Conservation (phyloP, 2,329 filamentous ascomycete species). For the Macrophomina phaseolina region DNA sequence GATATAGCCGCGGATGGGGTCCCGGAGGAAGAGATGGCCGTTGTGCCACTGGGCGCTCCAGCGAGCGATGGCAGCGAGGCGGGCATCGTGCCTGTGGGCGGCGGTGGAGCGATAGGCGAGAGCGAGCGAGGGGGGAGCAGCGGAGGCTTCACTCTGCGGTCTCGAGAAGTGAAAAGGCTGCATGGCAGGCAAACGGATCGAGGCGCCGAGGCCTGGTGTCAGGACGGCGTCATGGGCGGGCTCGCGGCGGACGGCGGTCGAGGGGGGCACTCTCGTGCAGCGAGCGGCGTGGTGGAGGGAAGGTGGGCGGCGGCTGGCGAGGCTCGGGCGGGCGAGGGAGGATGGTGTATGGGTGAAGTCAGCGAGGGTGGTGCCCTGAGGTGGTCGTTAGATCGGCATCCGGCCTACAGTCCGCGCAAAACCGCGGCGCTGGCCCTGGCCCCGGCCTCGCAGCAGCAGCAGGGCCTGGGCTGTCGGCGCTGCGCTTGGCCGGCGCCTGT, state of each 20-base stretch:
- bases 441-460: constrained; percentile 5
- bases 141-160: constrained; percentile 1
- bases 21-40: constrained; percentile 23
- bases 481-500: constrained; percentile 15
- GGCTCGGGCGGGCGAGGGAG: neutral
- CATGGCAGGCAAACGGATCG: constrained; percentile 21
- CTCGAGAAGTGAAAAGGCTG: constrained; percentile 21
- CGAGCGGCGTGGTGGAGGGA: neutral
- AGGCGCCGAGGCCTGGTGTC: constrained; percentile 19
- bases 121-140: constrained; percentile 4
- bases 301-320: neutral
- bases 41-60: constrained; percentile 25
- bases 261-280: neutral
- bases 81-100: neutral
- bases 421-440: constrained; percentile 12
- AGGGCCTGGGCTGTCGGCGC: constrained; percentile 5
- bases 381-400: constrained; percentile 23
- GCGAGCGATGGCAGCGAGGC: constrained; percentile 15
- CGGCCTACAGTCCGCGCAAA: constrained; percentile 24
- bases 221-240: constrained; percentile 18
- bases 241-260: neutral
- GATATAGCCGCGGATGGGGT: constrained; percentile 15
- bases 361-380: constrained; percentile 26
- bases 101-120: constrained; percentile 15
- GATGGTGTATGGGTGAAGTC: constrained; percentile 6